Evolutionary conservation across 352 stramenopile species (phyloP).

Genomic region (Pythium rhizo-oryzae): DNA sequence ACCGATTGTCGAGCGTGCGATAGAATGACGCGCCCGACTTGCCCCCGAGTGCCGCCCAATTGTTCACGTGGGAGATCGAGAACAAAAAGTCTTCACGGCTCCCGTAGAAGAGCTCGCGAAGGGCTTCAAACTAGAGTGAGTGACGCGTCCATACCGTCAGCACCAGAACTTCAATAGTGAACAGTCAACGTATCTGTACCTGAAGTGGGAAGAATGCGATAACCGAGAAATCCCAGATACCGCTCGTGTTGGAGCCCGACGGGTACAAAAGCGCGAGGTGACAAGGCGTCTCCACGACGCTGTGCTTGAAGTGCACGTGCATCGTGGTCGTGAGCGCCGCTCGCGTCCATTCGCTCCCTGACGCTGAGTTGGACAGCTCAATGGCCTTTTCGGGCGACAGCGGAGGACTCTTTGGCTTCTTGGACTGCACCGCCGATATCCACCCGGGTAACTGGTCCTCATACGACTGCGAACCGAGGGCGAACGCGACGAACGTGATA

Average conservation of each 20-base stretch:
- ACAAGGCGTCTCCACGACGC: slow-evolving; percentile 53
- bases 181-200: slow-evolving; percentile 31
- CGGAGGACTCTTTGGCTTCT: background rate
- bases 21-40: slow-evolving; percentile 98
- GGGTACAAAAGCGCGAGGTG: slow-evolving; percentile 61
- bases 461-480: slow-evolving; percentile 93
- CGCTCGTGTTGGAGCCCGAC: slow-evolving; percentile 32
- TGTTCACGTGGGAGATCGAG: slow-evolving; percentile 79
- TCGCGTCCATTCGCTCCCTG: slow-evolving; percentile 68
- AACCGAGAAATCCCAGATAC: slow-evolving; percentile 71
- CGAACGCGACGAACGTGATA: slow-evolving; percentile 95
- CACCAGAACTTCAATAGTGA: background rate
- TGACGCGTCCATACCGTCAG: too few species aligned
- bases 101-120: slow-evolving; percentile 91
- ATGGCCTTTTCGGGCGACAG: slow-evolving; percentile 8
- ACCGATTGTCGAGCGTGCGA: slow-evolving; percentile 95
- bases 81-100: slow-evolving; percentile 69
- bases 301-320: slow-evolving; percentile 64
- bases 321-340: slow-evolving; percentile 54
- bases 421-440: slow-evolving; percentile 58
- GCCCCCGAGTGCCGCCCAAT: slow-evolving; percentile 94
- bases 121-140: slow-evolving; percentile 84
- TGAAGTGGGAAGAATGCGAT: slow-evolving; percentile 81
- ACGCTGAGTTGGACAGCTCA: slow-evolving; percentile 19
- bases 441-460: slow-evolving; percentile 71